phyloP scores from a whole-genome alignment of 345 rosid species.

The Iberis pinnata region DNA sequence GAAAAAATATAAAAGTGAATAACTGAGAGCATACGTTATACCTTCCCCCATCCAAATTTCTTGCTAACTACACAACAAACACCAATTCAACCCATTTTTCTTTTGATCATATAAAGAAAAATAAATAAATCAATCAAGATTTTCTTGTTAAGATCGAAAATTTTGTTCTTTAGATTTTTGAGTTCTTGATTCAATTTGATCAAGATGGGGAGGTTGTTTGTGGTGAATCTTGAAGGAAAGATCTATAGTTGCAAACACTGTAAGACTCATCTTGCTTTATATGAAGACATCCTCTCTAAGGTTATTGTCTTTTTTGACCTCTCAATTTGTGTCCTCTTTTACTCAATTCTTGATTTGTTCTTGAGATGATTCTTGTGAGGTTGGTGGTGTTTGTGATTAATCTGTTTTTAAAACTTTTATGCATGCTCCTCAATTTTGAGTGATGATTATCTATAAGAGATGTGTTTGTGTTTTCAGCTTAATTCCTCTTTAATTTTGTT shows the following conservation, averaged over 20 bases:
- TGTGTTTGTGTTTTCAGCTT: too few relatives aligned
- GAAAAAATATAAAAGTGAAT: constrained; percentile 21
- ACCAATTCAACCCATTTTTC: constrained; percentile 4
- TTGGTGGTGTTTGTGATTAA: constrained; percentile 14
- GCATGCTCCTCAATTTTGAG: constrained; percentile 6
- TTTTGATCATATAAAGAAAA: constrained; percentile 10
- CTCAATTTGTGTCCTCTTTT: not conserved
- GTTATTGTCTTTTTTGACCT: constrained; percentile 27
- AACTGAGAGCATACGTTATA: constrained; percentile 32
- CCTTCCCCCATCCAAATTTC: constrained; percentile 33
- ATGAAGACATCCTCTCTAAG: constrained; percentile 75
- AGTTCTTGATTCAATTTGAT: not conserved
- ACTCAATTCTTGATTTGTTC: constrained; percentile 2
- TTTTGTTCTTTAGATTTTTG: constrained; percentile 9
- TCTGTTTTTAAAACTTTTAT: not conserved
- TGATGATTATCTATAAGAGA: too few relatives aligned
- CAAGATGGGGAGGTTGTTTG: constrained; percentile 86
- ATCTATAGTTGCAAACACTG: constrained; percentile 93
- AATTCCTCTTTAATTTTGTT: too few relatives aligned
- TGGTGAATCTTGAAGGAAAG: constrained; percentile 83
- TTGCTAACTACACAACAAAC: constrained; percentile 18
- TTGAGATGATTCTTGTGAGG: not conserved
- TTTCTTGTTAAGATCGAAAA: constrained; percentile 9
- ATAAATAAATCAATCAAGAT: not conserved
- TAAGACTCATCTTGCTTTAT: constrained; percentile 76